These are phyloP conservation scores for Mycena sanguinolenta DNA, from an alignment of 768 basidiomycete species.

Conservation along the genomic window DNA sequence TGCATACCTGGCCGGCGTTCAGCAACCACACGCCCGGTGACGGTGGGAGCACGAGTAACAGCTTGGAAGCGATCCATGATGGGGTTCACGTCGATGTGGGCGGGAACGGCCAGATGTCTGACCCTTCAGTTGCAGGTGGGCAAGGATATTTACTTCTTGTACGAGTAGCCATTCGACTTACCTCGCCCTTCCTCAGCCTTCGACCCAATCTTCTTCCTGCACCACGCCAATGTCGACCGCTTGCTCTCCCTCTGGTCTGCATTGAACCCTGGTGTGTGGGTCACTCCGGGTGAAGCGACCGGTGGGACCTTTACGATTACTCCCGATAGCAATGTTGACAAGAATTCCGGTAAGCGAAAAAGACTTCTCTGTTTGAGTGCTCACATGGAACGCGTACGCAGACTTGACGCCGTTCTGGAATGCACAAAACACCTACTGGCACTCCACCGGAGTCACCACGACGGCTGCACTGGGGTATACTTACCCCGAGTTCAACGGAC, in stretches of 20 bases:
- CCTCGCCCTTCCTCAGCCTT: slow-evolving; percentile 47
- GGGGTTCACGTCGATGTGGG: slow-evolving; percentile 60
- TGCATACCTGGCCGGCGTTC: slow-evolving; percentile 58
- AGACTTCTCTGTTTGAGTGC: neutral
- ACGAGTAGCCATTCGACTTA: neutral
- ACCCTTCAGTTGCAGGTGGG: slow-evolving; percentile 56
- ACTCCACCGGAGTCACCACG: slow-evolving; percentile 46
- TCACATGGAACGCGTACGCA: slow-evolving; percentile 34
- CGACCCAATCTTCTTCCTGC: slow-evolving; percentile 69
- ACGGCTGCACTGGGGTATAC: slow-evolving; percentile 57
- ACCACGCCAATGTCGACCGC: slow-evolving; percentile 68
- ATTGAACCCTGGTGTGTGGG: slow-evolving; percentile 57
- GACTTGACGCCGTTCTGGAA: slow-evolving; percentile 65
- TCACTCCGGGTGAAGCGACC: slow-evolving; percentile 44
- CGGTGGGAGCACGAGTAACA: slow-evolving; percentile 56
- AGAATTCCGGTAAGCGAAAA: slow-evolving; percentile 43
- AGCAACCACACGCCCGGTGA: slow-evolving; percentile 59
- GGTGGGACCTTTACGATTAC: slow-evolving; percentile 51
- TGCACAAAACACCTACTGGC: slow-evolving; percentile 54
- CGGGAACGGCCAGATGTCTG: slow-evolving; percentile 58
- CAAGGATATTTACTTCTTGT: neutral
- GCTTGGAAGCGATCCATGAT: slow-evolving; percentile 66
- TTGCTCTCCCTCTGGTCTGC: slow-evolving; percentile 65
- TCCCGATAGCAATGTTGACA: slow-evolving; percentile 42
- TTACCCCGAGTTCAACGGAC: slow-evolving; percentile 64